Evolutionary conservation across 2,329 filamentous ascomycete species (phyloP), one percentile per base, ranked within the genome.

Genomic region (Ploettnerulaceae sp.): DNA sequence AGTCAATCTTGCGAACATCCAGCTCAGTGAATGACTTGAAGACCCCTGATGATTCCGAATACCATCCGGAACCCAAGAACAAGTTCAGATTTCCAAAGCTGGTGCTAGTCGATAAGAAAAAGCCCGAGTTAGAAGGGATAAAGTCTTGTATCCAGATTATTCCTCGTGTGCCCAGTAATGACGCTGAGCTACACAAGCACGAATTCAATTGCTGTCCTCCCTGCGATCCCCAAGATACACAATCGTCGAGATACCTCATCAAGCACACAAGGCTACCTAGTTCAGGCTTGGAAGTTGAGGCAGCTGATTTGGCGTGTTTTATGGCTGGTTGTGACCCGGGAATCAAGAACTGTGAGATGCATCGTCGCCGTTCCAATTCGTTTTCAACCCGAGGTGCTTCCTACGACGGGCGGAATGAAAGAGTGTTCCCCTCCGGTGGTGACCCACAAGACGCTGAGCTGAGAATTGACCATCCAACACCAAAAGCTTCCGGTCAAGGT

Each of bases 251-350:
- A 40, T 54, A 54, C 21, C 52, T 52, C 17, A 34, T 49, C 20
- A 51, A 36, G n/a, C 31, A 49, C 22, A 14, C 48, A 12, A 38
- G 15, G 8, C 17, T 43, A 15, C 48, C 48, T 14, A 33, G 43
- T 3, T 35, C 17, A 18, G 45, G 38, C 1, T 15, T 57, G 18
- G 36, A 49, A 31, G 42, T 49, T 21, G 48, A 55, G 24, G 48
- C 54, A 12, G 47, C 46, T 32, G 57, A 58, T 43, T 43, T 59
- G 15, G 56, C 53, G 35, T 59, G 57, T 34, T 59, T 57, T 25
- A 45, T 59, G 20, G 48, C 48, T 8, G 56, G 52, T 14, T 59
- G 54, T 38, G 40, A 51, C 12, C 52, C 55, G 14, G 49, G 48
- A 12, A 37, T 47, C n/a, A 32, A 45, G 9, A 45, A 55, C 8